These are phyloP conservation scores for Ceratobasidium sp. DNA, from an alignment of 1,284 basidiomycete species.

Conservation along the genomic window DNA sequence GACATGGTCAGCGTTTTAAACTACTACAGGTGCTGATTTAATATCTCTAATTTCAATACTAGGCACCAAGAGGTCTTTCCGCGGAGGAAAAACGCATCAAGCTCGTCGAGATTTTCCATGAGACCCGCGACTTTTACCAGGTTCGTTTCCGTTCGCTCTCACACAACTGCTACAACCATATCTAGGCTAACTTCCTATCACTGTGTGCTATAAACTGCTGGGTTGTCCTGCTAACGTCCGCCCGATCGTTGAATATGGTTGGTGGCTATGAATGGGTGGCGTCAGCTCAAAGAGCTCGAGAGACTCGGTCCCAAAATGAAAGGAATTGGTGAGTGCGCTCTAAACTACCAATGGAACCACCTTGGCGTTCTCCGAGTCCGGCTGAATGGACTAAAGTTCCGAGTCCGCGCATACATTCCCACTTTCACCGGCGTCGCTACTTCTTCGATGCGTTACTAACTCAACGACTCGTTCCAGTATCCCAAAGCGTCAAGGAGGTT, in stretches of 20 bases:
- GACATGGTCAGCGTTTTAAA: background rate
- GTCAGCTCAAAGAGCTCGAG: slow-evolving; percentile 88
- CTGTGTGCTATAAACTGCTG: no score
- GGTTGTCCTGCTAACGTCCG: no score
- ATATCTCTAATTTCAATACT: background rate
- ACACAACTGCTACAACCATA: no score
- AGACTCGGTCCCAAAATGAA: slow-evolving; percentile 85
- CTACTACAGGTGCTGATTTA: background rate
- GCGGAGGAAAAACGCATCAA: slow-evolving; percentile 83
- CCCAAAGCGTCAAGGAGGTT: slow-evolving; percentile 88
- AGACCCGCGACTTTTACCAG: slow-evolving; percentile 66
- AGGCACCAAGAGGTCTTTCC: slow-evolving; percentile 65
- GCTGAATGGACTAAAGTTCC: background rate
- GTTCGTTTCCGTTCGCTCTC: background rate
- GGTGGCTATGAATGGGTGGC: no score
- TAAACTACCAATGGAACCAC: background rate
- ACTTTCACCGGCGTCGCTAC: background rate
- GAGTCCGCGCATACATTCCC: slow-evolving; percentile 3
- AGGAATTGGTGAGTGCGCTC: slow-evolving; percentile 72
- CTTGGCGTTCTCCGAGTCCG: background rate
- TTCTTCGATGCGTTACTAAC: background rate
- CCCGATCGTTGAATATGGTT: no score
- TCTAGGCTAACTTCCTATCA: no score
- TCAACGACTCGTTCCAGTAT: slow-evolving; percentile 62
- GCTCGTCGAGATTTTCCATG: slow-evolving; percentile 88